Evolutionary conservation across 805 yeast genomes (phyloP), one percentile per base, ranked within the genome.

Genomic region (Yamadazyma insecticola): DNA sequence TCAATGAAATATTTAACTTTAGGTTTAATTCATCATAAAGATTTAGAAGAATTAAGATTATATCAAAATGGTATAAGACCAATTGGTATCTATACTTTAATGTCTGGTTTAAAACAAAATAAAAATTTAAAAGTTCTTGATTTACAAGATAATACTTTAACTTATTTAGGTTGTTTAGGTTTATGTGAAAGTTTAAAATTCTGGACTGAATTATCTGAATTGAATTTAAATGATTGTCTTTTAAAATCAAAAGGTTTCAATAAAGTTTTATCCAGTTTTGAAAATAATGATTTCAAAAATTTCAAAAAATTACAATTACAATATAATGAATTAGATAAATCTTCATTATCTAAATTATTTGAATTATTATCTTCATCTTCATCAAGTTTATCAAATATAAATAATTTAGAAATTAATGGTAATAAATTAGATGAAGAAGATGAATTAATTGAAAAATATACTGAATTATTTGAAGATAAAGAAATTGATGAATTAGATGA

Each of bases 11-110:
- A 83, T 43, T 73, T 95, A 62, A 77, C 97, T 7, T 67, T 85
- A 35, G 96, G 95, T 38, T 72, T 92, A 45, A 81, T 82, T 53
- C 80, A 81, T 32, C 96, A 92, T 57, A 69, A 73, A 25, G 74
- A 78, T 32, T 68, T 89, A 51, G 76, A 83, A 56, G 76, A 70
- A 37, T 76, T 89, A 21, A 78, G 83, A 53, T 70, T 92, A 44
- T 90, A 87, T 53, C 99, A 92, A 64, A 92, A 92, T 57, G 99
- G 99, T 53, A 92, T 92, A 43, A 79, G 99, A 60, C 97, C 95
- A 33, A 79, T 76, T 35, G 99, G 99, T 46, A 79, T 90, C 34
- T 74, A 81, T 41, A 78, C 73, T 44, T 71, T 41, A 28, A 16
- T 41, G n/a, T 72, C 81, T 32, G 97, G 97, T 35, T 73, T 92